Conservation (phyloP, 2,329 filamentous ascomycete genomes). For the Monilinia fructigena region DNA sequence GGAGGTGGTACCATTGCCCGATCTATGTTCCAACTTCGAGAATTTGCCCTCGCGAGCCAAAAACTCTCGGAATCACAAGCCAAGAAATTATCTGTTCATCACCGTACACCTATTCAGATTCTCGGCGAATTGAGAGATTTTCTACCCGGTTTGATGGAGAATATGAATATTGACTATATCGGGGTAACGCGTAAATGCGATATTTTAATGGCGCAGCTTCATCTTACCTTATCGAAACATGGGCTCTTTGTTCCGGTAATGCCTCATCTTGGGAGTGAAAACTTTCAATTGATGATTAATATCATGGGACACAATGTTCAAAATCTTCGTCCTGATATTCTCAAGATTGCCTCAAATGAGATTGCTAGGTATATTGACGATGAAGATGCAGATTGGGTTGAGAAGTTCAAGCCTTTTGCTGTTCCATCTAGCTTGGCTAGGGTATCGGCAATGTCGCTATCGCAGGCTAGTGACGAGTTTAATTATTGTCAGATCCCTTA, state of each 20-base stretch:
- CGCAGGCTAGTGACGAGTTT: accelerated
- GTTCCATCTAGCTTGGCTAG: not conserved
- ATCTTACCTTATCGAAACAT: not conserved
- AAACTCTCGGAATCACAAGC: not conserved
- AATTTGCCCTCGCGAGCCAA: not conserved
- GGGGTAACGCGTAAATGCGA: not conserved
- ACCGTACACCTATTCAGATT: not conserved
- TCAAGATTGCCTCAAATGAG: not conserved
- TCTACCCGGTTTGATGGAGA: not conserved
- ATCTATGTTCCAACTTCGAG: not conserved
- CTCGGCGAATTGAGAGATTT: not conserved
- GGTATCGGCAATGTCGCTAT: not conserved
- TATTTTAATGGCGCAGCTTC: not conserved
- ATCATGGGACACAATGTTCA: not conserved
- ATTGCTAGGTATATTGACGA: not conserved
- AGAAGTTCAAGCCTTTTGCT: not conserved
- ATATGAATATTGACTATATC: not conserved
- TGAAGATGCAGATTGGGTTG: not conserved
- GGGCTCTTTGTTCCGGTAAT: not conserved
- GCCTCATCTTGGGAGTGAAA: not conserved
- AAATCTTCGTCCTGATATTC: not conserved
- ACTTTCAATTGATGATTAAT: conserved; percentile 9
- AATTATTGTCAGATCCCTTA: not conserved
- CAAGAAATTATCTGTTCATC: not conserved
- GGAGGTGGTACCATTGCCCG: not conserved